A percentile compares a stretch with the other conserved stretches of the same genome.
phyloP scores from a whole-genome alignment of 352 stramenopile species.

The Phytophthora sp. region DNA sequence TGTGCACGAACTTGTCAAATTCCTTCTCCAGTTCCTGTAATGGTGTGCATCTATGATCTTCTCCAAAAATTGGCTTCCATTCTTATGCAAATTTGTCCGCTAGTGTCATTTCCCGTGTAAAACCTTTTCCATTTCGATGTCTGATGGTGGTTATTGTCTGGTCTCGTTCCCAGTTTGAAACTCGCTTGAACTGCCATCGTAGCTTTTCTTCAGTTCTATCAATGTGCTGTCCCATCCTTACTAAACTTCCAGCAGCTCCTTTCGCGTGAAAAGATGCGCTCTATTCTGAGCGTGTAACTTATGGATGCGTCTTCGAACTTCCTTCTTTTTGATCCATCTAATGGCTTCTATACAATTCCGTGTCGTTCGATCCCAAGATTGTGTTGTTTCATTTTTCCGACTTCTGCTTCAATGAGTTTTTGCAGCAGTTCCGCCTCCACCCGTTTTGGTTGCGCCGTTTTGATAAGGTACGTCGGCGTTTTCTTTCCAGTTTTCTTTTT shows the following conservation, averaged over 20 bases:
- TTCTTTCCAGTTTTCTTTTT: neutral
- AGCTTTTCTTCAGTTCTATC: neutral
- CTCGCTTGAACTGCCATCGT: neutral
- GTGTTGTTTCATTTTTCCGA: neutral
- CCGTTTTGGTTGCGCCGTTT: neutral
- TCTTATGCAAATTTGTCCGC: neutral
- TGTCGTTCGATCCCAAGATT: neutral
- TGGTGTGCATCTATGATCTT: neutral
- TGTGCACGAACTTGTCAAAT: conserved; percentile 1
- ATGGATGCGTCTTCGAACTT: neutral
- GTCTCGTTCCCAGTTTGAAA: neutral
- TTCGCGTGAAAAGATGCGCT: neutral
- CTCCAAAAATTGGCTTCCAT: neutral
- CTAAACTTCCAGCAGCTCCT: no score
- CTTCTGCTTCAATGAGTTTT: neutral
- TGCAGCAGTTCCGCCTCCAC: neutral
- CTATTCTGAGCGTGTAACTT: neutral
- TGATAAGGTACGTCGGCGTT: neutral
- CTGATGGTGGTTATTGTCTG: neutral
- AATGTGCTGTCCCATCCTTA: neutral
- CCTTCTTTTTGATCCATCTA: neutral
- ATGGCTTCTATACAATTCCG: neutral
- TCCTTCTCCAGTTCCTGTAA: neutral
- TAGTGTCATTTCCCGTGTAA: neutral
- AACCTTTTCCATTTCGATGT: neutral